These are phyloP conservation scores for Baorangia bicolor DNA, from an alignment of 768 basidiomycete genomes.

Conservation along the genomic window DNA sequence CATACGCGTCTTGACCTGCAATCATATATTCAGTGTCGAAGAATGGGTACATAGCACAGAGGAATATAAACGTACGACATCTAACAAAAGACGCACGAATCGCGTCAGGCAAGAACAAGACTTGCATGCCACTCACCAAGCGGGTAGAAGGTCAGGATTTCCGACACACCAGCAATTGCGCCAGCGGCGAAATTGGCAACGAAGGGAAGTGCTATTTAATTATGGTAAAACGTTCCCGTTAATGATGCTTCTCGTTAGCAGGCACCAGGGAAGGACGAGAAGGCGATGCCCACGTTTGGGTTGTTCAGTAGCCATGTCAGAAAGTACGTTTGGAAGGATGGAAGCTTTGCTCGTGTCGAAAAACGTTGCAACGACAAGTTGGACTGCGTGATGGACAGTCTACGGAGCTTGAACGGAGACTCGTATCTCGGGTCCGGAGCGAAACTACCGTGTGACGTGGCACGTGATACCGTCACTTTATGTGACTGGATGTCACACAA, in stretches of 20 bases:
- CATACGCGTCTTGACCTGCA: constrained; percentile 95
- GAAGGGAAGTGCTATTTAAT: constrained; percentile 70
- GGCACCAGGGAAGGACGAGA: background rate
- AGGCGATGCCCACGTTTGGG: constrained; percentile 30
- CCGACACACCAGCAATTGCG: constrained; percentile 90
- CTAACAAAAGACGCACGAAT: constrained; percentile 37
- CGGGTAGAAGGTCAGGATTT: constrained; percentile 84
- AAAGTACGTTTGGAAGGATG: background rate
- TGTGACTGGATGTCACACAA: constrained; percentile 20
- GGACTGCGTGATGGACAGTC: background rate
- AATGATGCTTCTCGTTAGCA: background rate
- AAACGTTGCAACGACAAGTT: background rate
- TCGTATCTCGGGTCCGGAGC: background rate
- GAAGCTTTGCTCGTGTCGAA: background rate
- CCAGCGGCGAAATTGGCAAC: constrained; percentile 90
- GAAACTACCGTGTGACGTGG: background rate
- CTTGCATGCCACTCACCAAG: constrained; percentile 57
- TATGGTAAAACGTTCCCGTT: constrained; percentile 7
- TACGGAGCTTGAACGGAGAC: constrained; percentile 1
- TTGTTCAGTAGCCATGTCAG: constrained; percentile 30
- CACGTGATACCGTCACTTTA: constrained; percentile 12
- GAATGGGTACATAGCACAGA: background rate
- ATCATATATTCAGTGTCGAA: constrained; percentile 7
- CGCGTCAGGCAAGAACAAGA: background rate
- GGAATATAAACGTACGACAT: constrained; percentile 68